phyloP scores from a whole-genome alignment of 495 filamentous ascomycete genomes.

The Xylaria telfairii region DNA sequence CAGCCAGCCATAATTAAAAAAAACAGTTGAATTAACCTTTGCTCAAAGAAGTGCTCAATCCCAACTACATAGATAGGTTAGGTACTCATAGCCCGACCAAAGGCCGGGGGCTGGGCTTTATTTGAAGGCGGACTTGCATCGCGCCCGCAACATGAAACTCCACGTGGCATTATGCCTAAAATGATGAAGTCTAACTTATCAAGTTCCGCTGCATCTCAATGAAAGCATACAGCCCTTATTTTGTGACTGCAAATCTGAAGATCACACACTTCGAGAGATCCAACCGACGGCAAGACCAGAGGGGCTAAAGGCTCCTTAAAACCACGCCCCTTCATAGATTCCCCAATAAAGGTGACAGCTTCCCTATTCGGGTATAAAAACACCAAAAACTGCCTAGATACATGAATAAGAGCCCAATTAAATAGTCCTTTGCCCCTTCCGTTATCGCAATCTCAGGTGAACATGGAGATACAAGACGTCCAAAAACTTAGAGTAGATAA shows the following conservation, averaged over 20 bases:
- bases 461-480: neutral
- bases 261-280: neutral
- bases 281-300: neutral
- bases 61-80: neutral
- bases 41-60: neutral
- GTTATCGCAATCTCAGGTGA: neutral
- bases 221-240: neutral
- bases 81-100: neutral
- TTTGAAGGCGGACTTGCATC: neutral
- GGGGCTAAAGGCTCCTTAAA: neutral
- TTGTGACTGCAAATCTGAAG: constrained; percentile 6
- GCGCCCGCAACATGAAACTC: neutral
- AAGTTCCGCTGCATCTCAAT: neutral
- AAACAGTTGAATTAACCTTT: neutral
- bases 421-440: neutral
- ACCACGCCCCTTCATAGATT: neutral
- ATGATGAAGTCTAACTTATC: neutral
- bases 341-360: neutral
- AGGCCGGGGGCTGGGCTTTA: neutral
- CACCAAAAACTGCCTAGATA: neutral
- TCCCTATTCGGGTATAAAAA: neutral
- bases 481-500: neutral
- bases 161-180: neutral
- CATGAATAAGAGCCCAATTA: neutral
- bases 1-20: neutral